A percentile compares a stretch with the other conserved stretches of the same genome.
Evolutionary conservation across 2,329 filamentous ascomycete genomes (phyloP).

Genomic region (Talaromyces verruculosus): DNA sequence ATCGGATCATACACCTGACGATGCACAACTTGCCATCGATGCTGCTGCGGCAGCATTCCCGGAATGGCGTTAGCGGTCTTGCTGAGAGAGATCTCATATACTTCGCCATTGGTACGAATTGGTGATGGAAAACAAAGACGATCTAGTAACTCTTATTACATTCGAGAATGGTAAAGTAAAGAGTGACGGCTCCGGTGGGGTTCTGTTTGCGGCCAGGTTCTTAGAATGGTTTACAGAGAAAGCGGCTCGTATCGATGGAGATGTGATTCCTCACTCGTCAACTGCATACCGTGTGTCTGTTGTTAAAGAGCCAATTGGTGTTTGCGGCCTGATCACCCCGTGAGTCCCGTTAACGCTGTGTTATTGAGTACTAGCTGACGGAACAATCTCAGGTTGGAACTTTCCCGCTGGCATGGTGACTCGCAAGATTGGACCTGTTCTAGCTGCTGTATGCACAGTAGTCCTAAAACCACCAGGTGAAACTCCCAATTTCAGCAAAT

Average conservation of each 20-base stretch:
- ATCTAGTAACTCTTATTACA: constrained; percentile 46
- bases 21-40: background rate
- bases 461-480: constrained; percentile 65
- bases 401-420: constrained; percentile 23
- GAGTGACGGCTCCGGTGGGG: constrained; percentile 56
- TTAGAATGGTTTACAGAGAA: constrained; percentile 54
- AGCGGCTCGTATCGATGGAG: constrained; percentile 45
- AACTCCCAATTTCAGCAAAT: constrained; percentile 80
- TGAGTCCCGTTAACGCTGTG: background rate
- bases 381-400: constrained; percentile 22
- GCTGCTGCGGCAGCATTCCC: background rate
- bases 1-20: background rate
- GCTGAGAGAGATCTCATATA: background rate
- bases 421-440: constrained; percentile 30
- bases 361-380: background rate
- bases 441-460: constrained; percentile 27
- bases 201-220: constrained; percentile 52
- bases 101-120: background rate
- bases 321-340: constrained; percentile 29
- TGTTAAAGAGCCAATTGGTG: constrained; percentile 29
- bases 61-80: background rate
- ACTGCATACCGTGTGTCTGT: constrained; percentile 20
- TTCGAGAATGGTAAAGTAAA: constrained; percentile 67
- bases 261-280: constrained; percentile 45
- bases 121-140: background rate